These are phyloP conservation scores for Gastrolobium bilobum DNA, from an alignment of 306 rosid species.

Conservation along the genomic window DNA sequence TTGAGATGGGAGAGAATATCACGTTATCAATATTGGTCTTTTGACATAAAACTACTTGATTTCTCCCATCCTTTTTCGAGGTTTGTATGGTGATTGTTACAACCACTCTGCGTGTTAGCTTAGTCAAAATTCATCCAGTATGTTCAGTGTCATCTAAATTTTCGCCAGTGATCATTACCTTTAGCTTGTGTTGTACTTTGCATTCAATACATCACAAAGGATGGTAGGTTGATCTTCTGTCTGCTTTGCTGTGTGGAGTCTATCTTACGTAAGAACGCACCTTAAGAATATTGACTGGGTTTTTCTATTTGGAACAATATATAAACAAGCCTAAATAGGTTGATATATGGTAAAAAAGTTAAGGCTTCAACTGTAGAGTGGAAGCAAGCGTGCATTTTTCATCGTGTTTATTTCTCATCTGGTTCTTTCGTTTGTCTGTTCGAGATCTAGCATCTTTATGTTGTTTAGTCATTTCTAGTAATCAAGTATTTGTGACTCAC, in stretches of 20 bases:
- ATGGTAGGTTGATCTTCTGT: neutral
- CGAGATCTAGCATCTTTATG: conserved; percentile 3
- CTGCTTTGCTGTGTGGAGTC: conserved; percentile 10
- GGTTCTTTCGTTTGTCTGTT: conserved; percentile 36
- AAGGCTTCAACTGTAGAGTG: conserved; percentile 25
- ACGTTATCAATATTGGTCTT: neutral
- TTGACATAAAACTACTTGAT: conserved; percentile 21
- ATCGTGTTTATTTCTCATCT: conserved; percentile 20
- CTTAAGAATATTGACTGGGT: neutral
- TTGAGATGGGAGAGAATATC: conserved; percentile 21
- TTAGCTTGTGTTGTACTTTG: conserved; percentile 10
- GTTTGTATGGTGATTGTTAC: neutral
- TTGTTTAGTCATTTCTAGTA: conserved; percentile 35
- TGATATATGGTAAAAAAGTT: neutral
- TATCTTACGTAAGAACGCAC: neutral
- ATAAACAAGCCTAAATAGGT: conserved; percentile 12
- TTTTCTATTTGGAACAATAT: neutral
- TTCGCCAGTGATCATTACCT: conserved; percentile 2
- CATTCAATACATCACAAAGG: neutral
- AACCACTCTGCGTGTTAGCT: neutral
- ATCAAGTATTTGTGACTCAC: conserved; percentile 42
- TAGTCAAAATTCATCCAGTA: conserved; percentile 23
- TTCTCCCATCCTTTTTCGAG: neutral
- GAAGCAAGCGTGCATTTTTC: conserved; percentile 25
- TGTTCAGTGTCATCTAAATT: neutral